Evolutionary conservation across 2,329 filamentous ascomycete genomes (phyloP), one percentile per base, ranked within the genome.

Genomic region (Cercospora canescens): DNA sequence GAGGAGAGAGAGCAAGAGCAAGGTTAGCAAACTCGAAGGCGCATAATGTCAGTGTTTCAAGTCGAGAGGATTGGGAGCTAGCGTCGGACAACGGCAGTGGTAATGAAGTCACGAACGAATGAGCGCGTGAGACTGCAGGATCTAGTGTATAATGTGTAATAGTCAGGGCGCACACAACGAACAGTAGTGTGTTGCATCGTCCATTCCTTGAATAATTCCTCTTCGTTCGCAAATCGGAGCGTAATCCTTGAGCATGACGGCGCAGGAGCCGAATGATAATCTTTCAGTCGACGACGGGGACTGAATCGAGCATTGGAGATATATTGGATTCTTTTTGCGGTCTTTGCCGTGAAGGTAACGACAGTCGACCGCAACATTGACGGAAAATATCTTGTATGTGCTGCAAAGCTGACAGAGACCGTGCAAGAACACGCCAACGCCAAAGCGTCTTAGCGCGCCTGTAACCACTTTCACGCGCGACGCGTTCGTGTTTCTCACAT

Each of bases 381-480:
- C 35, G 28, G 11, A 8, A n/a, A 30, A 56, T 35, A 28, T 56
- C 11, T 59, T 39, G 34, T 41, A 37, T 18, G 56, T 34, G 21
- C 6, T 24, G 4, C n/a, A 12, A 58, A 45, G 32, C 32, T 6
- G 32, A 34, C 16, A 26, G 21, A 24, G 16, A 21, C 26, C 24
- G 24, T 2, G 21, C 45, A 24, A 50, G 6, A 50, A 30, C 52
- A 56, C 52, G 52, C 52, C 32, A 56, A 56, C 11, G 28, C 16
- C 9, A 5, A 56, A 35, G 8, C n/a, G 28, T 12, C 18, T 26
- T 56, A 35, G 52, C 52, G 30, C n/a, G n/a, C 24, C 28, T 60
- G 58, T 41, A 60, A 34, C 58, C 41, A 60, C 58, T 60, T 60
- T 34, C 37, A 16, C 41, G 26, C 59, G 59, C 59, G 59, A 62